Evolutionary conservation across 805 yeast species (phyloP).

Genomic region (Saccharomycopsis fibuligera): DNA sequence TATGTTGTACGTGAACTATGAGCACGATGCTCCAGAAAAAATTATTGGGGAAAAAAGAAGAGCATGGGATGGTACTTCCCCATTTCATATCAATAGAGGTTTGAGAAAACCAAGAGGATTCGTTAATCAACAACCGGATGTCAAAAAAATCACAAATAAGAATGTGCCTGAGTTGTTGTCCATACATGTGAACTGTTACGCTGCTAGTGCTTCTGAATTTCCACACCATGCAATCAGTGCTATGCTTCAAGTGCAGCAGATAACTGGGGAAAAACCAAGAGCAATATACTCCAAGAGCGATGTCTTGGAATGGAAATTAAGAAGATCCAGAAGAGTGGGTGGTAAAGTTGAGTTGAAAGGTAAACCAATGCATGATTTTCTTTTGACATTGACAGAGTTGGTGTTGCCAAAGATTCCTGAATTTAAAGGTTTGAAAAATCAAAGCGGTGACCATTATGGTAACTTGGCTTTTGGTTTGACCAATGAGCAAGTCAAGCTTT

Average conservation of each 20-base stretch:
- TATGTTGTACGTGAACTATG: slow-evolving; percentile 67
- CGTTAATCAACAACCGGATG: slow-evolving; percentile 65
- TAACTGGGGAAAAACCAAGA: slow-evolving; percentile 84
- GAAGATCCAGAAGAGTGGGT: slow-evolving; percentile 88
- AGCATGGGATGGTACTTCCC: slow-evolving; percentile 82
- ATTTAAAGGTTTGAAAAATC: slow-evolving; percentile 67
- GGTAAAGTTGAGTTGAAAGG: slow-evolving; percentile 77
- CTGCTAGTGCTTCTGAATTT: slow-evolving; percentile 61
- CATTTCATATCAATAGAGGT: slow-evolving; percentile 83
- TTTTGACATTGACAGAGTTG: slow-evolving; percentile 80
- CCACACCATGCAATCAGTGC: slow-evolving; percentile 72
- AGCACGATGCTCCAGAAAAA: slow-evolving; percentile 49
- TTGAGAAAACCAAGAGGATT: slow-evolving; percentile 70
- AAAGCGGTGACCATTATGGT: slow-evolving; percentile 78
- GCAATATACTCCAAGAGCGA: slow-evolving; percentile 70
- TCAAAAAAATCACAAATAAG: slow-evolving; percentile 55
- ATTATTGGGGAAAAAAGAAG: slow-evolving; percentile 64
- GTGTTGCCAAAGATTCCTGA: slow-evolving; percentile 92
- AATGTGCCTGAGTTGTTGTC: slow-evolving; percentile 68
- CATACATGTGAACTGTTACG: slow-evolving; percentile 73
- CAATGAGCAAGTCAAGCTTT: slow-evolving; percentile 67
- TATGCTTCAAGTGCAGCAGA: slow-evolving; percentile 76
- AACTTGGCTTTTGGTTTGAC: slow-evolving; percentile 79
- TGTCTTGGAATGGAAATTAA: slow-evolving; percentile 78
- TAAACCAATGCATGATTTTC: slow-evolving; percentile 75